phyloP scores from a whole-genome alignment of 441 rosid species.

The Lepidium campestre region DNA sequence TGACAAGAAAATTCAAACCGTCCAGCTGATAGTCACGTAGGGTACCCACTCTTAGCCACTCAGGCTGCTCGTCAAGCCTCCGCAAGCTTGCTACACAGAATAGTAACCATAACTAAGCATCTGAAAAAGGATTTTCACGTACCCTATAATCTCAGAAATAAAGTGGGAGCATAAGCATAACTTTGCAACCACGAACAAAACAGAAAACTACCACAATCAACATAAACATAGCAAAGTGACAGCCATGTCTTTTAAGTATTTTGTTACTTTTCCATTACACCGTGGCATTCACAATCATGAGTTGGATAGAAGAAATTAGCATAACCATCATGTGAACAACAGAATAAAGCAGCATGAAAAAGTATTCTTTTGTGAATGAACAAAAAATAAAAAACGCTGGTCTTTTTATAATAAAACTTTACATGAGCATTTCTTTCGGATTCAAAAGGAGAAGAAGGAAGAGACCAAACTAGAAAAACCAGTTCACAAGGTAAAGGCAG shows the following conservation, averaged over 20 bases:
- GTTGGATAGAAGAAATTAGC: background rate
- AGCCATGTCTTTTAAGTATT: background rate
- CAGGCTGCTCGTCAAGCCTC: conserved; percentile 99
- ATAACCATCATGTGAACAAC: background rate
- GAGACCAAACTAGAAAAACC: conserved; percentile 4
- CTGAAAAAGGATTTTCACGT: background rate
- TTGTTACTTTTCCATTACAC: background rate
- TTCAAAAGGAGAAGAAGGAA: background rate
- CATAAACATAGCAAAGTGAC: conserved; percentile 3
- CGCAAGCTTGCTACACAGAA: conserved; percentile 69
- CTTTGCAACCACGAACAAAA: background rate
- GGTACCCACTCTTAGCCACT: conserved; percentile 94
- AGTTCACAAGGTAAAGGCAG: conserved; percentile 7
- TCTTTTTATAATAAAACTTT: background rate
- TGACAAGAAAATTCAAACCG: conserved; percentile 97
- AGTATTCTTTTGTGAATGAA: background rate
- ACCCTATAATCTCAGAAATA: background rate
- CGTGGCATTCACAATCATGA: background rate
- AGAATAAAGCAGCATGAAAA: background rate
- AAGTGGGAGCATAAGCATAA: background rate
- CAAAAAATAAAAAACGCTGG: background rate
- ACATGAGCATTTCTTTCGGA: background rate
- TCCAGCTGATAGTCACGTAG: conserved; percentile 99
- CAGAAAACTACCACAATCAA: conserved; percentile 6
- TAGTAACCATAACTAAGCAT: conserved; percentile 14